phyloP scores from a whole-genome alignment of 2,329 filamentous ascomycete genomes.

The Colletotrichum camelliae region DNA sequence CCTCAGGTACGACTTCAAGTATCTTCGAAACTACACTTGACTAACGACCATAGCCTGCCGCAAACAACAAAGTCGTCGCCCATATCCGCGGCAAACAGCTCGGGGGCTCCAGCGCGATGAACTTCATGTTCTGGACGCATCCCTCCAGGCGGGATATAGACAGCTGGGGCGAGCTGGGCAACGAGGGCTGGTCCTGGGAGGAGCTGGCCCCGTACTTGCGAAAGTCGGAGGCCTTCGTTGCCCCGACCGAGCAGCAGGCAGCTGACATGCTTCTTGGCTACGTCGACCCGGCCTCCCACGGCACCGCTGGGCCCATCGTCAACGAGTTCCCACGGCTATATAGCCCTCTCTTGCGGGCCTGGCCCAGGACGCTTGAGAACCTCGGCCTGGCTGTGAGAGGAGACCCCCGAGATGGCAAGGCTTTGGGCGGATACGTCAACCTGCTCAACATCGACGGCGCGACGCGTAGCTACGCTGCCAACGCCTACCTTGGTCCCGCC shows the following conservation, averaged over 20 bases:
- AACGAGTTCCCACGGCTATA: constrained; percentile 1
- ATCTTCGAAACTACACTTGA: accelerated
- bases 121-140: constrained; percentile 61
- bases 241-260: background rate
- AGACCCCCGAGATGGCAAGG: constrained; percentile 25
- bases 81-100: constrained; percentile 37
- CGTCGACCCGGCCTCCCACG: background rate
- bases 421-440: constrained; percentile 17
- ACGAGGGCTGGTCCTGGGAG: constrained; percentile 63
- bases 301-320: background rate
- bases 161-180: constrained; percentile 63
- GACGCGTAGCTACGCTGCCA: constrained; percentile 28
- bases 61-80: constrained; percentile 5
- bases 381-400: constrained; percentile 19
- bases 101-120: constrained; percentile 67
- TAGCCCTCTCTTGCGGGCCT: constrained; percentile 3
- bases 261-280: background rate
- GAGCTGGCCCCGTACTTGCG: constrained; percentile 26
- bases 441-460: constrained; percentile 26
- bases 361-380: constrained; percentile 2
- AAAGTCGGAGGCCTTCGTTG: background rate
- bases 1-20: constrained; percentile 21
- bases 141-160: constrained; percentile 56
- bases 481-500: constrained; percentile 25
- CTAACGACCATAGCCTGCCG: background rate